Percentiles rank a stretch among this genome's conserved stretches.
These are phyloP conservation scores for Microthlaspi erraticum DNA, from an alignment of 345 rosid genomes.

Conservation along the genomic window DNA sequence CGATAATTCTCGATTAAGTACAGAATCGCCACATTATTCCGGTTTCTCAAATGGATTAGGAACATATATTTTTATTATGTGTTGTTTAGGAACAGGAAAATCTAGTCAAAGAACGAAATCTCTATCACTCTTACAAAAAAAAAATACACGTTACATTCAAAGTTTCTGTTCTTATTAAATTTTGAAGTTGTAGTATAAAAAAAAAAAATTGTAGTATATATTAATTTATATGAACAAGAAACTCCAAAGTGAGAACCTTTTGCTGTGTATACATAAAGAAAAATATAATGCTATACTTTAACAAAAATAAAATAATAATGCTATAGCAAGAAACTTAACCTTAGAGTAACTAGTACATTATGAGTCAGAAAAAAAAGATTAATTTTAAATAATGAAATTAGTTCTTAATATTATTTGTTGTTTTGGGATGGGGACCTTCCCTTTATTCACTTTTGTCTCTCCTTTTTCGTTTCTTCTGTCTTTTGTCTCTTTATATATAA, in stretches of 20 bases:
- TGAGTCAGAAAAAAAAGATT: not conserved
- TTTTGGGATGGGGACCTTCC: constrained; percentile 39
- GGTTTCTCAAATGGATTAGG: not conserved
- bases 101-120: not conserved
- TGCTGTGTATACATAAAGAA: not conserved
- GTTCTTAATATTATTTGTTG: constrained; percentile 18
- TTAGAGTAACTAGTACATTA: constrained; percentile 5
- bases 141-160: not conserved
- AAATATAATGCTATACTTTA: not conserved
- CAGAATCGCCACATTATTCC: constrained; percentile 7
- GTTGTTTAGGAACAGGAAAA: not conserved
- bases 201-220: too few species aligned
- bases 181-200: not conserved
- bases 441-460: constrained; percentile 41
- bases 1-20: not conserved
- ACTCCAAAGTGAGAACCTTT: not conserved
- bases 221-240: not conserved
- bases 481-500: constrained; percentile 30
- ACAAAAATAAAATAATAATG: not conserved
- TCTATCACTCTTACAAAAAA: not conserved
- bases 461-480: constrained; percentile 24
- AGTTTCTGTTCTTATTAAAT: not conserved
- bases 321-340: not conserved
- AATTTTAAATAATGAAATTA: not conserved
- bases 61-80: not conserved